phyloP scores from a whole-genome alignment of 305 asterid species.

The Plantago coronopus region DNA sequence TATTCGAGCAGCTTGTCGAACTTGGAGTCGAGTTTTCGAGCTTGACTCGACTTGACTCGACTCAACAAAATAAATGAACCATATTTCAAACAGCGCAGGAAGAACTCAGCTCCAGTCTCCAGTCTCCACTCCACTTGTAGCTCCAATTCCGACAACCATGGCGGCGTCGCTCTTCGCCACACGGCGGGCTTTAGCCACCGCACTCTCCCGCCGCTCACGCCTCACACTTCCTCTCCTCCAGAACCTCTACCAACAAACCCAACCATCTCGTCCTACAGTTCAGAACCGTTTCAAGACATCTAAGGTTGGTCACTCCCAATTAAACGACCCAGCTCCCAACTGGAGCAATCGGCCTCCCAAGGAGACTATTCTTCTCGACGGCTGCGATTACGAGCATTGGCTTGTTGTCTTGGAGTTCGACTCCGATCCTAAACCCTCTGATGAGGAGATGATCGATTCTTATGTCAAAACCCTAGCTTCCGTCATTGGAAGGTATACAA shows the following conservation, averaged over 20 bases:
- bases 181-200: slow-evolving; percentile 55
- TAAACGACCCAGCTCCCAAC: slow-evolving; percentile 92
- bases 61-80: too few species aligned
- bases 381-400: slow-evolving; percentile 96
- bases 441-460: slow-evolving; percentile 61
- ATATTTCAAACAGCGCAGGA: too few species aligned
- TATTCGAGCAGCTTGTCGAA: too few species aligned
- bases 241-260: slow-evolving; percentile 7
- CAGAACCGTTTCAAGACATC: slow-evolving; percentile 52
- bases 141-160: slow-evolving; percentile 29
- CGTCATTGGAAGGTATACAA: slow-evolving; percentile 64
- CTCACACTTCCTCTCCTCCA: slow-evolving; percentile 30
- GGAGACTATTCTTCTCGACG: slow-evolving; percentile 81
- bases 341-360: slow-evolving; percentile 97
- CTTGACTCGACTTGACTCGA: too few species aligned
- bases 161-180: slow-evolving; percentile 49
- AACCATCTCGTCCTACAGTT: slow-evolving; percentile 11
- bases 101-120: too few species aligned
- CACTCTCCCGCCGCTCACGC: slow-evolving; percentile 41
- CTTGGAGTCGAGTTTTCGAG: too few species aligned
- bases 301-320: slow-evolving; percentile 74
- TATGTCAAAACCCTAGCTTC: slow-evolving; percentile 81
- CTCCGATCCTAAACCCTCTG: slow-evolving; percentile 61
- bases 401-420: slow-evolving; percentile 79
- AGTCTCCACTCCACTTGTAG: too few species aligned